phyloP scores from a whole-genome alignment of 2,329 filamentous ascomycete genomes.

The Phoma herbarum region DNA sequence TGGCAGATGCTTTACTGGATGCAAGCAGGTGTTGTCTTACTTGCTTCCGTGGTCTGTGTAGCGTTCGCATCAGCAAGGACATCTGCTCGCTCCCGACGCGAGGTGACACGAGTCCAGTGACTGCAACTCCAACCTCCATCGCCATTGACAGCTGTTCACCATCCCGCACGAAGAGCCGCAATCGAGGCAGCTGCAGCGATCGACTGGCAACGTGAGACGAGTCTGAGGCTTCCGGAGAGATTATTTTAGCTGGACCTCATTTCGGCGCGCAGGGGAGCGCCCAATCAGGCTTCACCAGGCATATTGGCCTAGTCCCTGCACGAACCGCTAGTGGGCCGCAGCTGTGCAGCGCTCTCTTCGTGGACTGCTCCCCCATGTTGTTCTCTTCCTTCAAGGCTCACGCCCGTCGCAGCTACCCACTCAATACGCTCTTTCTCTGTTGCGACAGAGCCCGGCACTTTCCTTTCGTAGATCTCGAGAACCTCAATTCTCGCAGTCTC shows the following conservation, averaged over 20 bases:
- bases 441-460: constrained; percentile 39
- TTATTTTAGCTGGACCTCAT: constrained; percentile 45
- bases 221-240: constrained; percentile 28
- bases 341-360: constrained; percentile 23
- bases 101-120: constrained; percentile 14
- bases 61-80: constrained; percentile 24
- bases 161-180: constrained; percentile 20
- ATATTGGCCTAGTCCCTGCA: constrained; percentile 31
- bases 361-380: constrained; percentile 37
- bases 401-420: constrained; percentile 48
- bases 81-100: constrained; percentile 18
- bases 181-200: constrained; percentile 13
- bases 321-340: constrained; percentile 22
- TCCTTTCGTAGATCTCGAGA: constrained; percentile 36
- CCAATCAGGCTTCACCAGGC: constrained; percentile 34
- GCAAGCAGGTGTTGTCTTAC: constrained; percentile 21
- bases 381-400: constrained; percentile 40
- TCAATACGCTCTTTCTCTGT: constrained; percentile 48
- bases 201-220: constrained; percentile 24
- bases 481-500: constrained; percentile 28
- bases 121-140: constrained; percentile 6
- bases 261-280: constrained; percentile 31
- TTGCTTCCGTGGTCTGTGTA: constrained; percentile 21
- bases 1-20: constrained; percentile 14
- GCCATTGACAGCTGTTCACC: constrained; percentile 12